A percentile compares a stretch with the other conserved stretches of the same genome.
phyloP scores from a whole-genome alignment of 345 rosid species.

The Aquilaria malaccensis region DNA sequence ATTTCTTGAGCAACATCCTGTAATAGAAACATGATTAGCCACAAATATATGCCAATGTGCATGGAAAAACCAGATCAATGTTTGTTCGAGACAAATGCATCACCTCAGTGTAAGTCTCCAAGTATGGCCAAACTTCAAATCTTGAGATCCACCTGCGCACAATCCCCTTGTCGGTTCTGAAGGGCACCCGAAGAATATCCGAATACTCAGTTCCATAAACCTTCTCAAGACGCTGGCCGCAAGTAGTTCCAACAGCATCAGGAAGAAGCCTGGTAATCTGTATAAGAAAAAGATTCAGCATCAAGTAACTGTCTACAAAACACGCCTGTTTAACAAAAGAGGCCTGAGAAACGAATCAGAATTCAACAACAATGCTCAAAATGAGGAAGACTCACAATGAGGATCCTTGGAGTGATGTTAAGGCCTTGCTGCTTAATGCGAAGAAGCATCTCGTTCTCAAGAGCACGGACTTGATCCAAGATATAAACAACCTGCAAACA shows the following conservation, averaged over 20 bases:
- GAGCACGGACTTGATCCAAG: conserved; percentile 91
- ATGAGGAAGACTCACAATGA: conserved; percentile 44
- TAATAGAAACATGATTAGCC: conserved; percentile 1
- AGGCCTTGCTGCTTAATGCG: conserved; percentile 85
- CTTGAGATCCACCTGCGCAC: conserved; percentile 86
- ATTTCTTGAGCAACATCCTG: conserved; percentile 80
- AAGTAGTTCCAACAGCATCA: conserved; percentile 81
- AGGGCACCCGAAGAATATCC: conserved; percentile 80
- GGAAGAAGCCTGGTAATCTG: conserved; percentile 83
- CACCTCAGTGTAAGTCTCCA: conserved; percentile 81
- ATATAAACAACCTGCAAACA: conserved; percentile 70
- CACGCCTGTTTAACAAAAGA: background rate
- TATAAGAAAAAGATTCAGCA: conserved; percentile 5
- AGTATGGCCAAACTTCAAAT: conserved; percentile 92
- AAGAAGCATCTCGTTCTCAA: conserved; percentile 74
- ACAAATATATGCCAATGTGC: background rate
- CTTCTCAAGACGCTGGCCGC: conserved; percentile 86
- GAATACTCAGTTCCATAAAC: conserved; percentile 67
- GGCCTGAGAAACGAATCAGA: background rate
- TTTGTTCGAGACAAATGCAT: background rate
- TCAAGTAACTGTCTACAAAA: background rate
- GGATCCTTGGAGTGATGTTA: conserved; percentile 74
- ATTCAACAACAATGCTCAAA: background rate
- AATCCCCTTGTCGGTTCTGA: conserved; percentile 59
- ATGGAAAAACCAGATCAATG: background rate